A percentile compares a stretch with the other conserved stretches of the same genome.
phyloP scores from a whole-genome alignment of 2,329 filamentous ascomycete genomes.

The Zarea fungicola region DNA sequence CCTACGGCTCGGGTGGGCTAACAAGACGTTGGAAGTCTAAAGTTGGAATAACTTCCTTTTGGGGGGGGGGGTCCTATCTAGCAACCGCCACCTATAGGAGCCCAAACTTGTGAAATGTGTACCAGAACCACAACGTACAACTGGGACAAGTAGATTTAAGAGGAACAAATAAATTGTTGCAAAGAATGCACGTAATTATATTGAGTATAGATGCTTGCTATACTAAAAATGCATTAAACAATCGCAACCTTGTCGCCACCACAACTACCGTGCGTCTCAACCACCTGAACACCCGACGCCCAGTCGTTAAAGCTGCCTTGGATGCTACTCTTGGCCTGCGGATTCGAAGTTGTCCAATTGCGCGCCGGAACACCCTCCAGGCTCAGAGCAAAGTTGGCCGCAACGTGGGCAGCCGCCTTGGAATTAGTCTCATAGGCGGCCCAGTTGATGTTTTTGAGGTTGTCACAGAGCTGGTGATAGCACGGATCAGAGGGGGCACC shows the following conservation, averaged over 20 bases:
- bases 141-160: too few species aligned
- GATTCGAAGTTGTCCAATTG: conserved; percentile 25
- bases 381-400: conserved; percentile 36
- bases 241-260: too few species aligned
- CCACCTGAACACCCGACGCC: conserved; percentile 20
- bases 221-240: too few species aligned
- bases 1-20: conserved; percentile 7
- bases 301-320: conserved; percentile 22
- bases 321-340: conserved; percentile 21
- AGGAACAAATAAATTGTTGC: too few species aligned
- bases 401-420: conserved; percentile 44
- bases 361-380: conserved; percentile 30
- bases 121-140: too few species aligned
- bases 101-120: too few species aligned
- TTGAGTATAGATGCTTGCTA: too few species aligned
- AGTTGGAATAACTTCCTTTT: too few species aligned
- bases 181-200: too few species aligned
- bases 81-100: too few species aligned
- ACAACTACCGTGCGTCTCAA: conserved; percentile 26
- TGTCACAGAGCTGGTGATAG: conserved; percentile 38
- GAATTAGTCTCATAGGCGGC: conserved; percentile 33
- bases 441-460: conserved; percentile 36
- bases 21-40: conserved; percentile 12
- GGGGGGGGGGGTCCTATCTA: too few species aligned
- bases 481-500: conserved; percentile 29